These are phyloP conservation scores for Aphanoascus verrucosus DNA, from an alignment of 2,329 filamentous ascomycete genomes.

Conservation along the genomic window DNA sequence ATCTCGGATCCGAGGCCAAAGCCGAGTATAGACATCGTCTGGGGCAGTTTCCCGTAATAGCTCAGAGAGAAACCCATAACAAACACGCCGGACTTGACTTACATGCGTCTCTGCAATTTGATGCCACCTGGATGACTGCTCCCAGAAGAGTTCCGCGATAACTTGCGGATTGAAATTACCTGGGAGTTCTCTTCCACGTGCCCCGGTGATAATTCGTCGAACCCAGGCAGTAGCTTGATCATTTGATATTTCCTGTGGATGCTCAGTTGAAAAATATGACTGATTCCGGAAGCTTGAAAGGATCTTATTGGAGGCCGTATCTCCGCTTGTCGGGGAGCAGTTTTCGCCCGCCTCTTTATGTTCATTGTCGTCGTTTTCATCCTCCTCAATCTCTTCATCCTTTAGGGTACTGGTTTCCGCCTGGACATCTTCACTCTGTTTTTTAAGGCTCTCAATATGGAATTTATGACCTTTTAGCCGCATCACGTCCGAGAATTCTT, in stretches of 20 bases:
- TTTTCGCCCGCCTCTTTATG: no score
- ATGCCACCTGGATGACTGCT: conserved; percentile 29
- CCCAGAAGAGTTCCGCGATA: conserved; percentile 31
- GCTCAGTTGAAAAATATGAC: no score
- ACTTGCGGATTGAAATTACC: conserved; percentile 33
- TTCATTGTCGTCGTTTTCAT: no score
- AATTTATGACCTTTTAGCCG: neutral
- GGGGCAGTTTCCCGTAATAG: neutral
- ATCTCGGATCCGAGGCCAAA: neutral
- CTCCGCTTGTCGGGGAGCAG: no score
- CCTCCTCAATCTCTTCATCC: no score
- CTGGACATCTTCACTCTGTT: neutral
- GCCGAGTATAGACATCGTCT: neutral
- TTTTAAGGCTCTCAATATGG: no score
- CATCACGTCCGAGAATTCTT: neutral
- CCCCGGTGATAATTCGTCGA: no score
- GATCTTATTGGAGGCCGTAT: no score
- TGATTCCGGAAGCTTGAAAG: no score
- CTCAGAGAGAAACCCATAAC: neutral
- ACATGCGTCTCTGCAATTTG: conserved; percentile 17
- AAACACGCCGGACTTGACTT: neutral
- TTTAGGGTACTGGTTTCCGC: no score
- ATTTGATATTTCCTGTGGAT: no score
- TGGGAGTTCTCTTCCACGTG: conserved; percentile 24
- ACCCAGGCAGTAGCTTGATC: no score